Base-by-base conservation (phyloP, 2,329 filamentous ascomycete genomes). In the Botrytis fragariae region DNA sequence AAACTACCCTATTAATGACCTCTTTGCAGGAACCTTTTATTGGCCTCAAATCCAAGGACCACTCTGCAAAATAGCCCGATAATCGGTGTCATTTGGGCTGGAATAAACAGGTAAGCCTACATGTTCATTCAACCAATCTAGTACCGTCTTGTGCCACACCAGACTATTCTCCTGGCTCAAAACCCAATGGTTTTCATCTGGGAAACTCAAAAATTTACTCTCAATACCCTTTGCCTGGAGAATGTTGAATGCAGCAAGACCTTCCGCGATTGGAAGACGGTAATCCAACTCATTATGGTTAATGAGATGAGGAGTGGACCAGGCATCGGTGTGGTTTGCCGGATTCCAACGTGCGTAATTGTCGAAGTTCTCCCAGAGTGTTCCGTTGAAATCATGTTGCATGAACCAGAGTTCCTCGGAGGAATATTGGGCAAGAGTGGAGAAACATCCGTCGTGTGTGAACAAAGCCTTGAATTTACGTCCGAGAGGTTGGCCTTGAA, bases 231-330 rank as follows among this genome's bases (percentile, higher is more conserved):
- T 83, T 65, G 85, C 84, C 80, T 92, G 88, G n/a, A 72, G 54
- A 25, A 72, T 16, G 8, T 91, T 89, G 79, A 90, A 91, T 10
- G 87, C 87, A 1, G 85, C 85, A 57, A 91, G 79, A 0, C 95
- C 85, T 87, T 97, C 94, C 0, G 91, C 90, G 69, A 97, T 90
- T 1, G 93, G 91, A 42, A 97, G 84, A 22, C 95, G 89, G 80
- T 97, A 97, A 81, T 98, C 95, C 39, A 95, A 86, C 78, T 95
- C 93, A 79, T 89, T 94, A 82, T 98, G 95, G 72, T 97, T 93
- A 74, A 95, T 89, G 75, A 98, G 85, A 82, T 95, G 91, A 1
- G 95, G 95, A 1, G 94, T 97, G 1, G 87, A 84, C 94, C 95
- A 98, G 76, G 95, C 86, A 48, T 86, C 83, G 60, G 88, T 86